phyloP scores from a whole-genome alignment of 768 basidiomycete genomes.

The Harrya chromipes region DNA sequence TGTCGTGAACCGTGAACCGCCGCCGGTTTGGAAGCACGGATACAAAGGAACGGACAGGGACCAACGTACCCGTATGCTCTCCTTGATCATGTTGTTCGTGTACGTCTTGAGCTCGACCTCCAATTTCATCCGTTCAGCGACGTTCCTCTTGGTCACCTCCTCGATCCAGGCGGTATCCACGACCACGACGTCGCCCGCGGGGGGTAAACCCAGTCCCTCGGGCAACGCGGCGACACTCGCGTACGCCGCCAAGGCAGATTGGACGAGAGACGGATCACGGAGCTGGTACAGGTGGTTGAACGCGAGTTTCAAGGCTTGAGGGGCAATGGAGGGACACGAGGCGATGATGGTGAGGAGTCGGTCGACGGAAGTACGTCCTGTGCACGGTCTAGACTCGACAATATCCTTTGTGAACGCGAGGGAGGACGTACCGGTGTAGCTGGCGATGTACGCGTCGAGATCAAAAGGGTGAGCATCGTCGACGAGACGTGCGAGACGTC shows the following conservation, averaged over 20 bases:
- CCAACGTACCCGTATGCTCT: slow-evolving; percentile 86
- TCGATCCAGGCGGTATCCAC: slow-evolving; percentile 76
- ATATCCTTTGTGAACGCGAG: neutral
- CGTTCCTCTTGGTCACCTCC: slow-evolving; percentile 58
- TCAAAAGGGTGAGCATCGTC: slow-evolving; percentile 87
- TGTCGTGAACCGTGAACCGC: slow-evolving; percentile 27
- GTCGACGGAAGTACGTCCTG: slow-evolving; percentile 76
- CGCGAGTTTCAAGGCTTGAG: slow-evolving; percentile 68
- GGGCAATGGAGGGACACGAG: slow-evolving; percentile 64
- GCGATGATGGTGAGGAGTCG: slow-evolving; percentile 67
- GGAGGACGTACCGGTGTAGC: slow-evolving; percentile 60
- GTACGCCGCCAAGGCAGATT: slow-evolving; percentile 50
- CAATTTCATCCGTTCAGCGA: slow-evolving; percentile 73
- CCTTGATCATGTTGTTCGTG: slow-evolving; percentile 96
- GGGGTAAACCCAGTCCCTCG: slow-evolving; percentile 41
- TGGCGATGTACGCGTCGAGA: slow-evolving; percentile 72
- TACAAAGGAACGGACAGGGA: too few relatives aligned
- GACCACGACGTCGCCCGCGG: slow-evolving; percentile 44
- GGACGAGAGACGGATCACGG: slow-evolving; percentile 64
- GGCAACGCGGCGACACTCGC: slow-evolving; percentile 39
- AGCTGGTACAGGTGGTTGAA: slow-evolving; percentile 61
- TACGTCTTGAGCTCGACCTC: slow-evolving; percentile 96
- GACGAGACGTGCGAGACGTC: slow-evolving; percentile 42
- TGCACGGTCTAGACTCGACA: neutral
- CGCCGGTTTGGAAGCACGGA: neutral